A percentile compares a stretch with the other conserved stretches of the same genome.
Evolutionary conservation across 805 yeast genomes (phyloP).

Genomic region (Yamadazyma olivae): DNA sequence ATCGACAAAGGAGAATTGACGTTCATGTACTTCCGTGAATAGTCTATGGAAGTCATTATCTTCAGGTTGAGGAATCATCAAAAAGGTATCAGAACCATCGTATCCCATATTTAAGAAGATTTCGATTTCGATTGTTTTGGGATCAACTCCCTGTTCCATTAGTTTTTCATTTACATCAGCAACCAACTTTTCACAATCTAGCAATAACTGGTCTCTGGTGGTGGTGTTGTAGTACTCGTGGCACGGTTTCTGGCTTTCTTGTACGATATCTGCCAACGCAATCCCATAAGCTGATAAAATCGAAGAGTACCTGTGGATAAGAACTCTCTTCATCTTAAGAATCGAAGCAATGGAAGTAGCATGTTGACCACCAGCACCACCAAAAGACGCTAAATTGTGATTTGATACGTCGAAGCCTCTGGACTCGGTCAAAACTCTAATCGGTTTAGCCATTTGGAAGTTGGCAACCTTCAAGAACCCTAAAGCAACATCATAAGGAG

Average conservation of each 20-base stretch:
- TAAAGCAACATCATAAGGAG: conserved; percentile 25
- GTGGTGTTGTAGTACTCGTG: conserved; percentile 23
- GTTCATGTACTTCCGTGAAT: too few relatives aligned
- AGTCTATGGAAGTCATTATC: too few relatives aligned
- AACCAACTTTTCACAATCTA: conserved; percentile 31
- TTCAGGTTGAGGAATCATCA: too few relatives aligned
- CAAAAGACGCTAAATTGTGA: conserved; percentile 1
- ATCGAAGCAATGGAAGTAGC: neutral
- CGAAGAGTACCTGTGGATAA: conserved; percentile 8
- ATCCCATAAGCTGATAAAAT: too few relatives aligned
- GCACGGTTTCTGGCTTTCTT: neutral
- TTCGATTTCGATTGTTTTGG: conserved; percentile 7
- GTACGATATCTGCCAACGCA: neutral
- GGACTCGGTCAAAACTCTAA: conserved; percentile 1
- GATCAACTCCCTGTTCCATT: neutral
- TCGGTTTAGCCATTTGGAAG: conserved; percentile 21
- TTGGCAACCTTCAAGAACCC: conserved; percentile 29
- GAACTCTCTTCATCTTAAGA: conserved; percentile 1
- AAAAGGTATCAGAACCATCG: too few relatives aligned
- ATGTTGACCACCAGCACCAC: conserved; percentile 4
- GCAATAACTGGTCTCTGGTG: conserved; percentile 34
- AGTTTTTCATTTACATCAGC: neutral
- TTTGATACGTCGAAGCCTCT: neutral
- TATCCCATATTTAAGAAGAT: conserved; percentile 16
- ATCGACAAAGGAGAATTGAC: conserved; percentile 67